Evolutionary conservation across 2,329 filamentous ascomycete genomes (phyloP).

Genomic region (Zasmidium cellare): DNA sequence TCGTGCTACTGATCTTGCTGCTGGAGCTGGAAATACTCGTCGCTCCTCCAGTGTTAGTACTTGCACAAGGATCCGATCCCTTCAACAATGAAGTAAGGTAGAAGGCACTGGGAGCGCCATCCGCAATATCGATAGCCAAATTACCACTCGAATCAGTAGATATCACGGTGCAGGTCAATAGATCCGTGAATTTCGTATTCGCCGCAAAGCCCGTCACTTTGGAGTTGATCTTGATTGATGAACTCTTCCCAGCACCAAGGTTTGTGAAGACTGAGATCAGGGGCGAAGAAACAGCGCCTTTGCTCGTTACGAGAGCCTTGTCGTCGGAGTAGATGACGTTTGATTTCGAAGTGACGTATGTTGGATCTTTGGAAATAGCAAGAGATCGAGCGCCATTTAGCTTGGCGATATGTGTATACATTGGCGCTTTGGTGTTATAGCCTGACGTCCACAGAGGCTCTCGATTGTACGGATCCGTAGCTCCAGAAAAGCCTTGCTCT

Average conservation of each 20-base stretch:
- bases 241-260: constrained; percentile 6
- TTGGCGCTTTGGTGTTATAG: constrained; percentile 39
- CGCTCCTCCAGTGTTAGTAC: constrained; percentile 3
- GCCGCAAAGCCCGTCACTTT: constrained; percentile 13
- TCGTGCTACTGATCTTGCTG: neutral
- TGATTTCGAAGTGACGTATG: constrained; percentile 41
- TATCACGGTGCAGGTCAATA: constrained; percentile 45
- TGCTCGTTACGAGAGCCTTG: constrained; percentile 19
- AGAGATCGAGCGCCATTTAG: constrained; percentile 53
- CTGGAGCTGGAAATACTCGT: neutral
- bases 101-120: constrained; percentile 47
- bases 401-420: constrained; percentile 41
- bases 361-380: constrained; percentile 38
- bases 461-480: constrained; percentile 36
- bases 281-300: constrained; percentile 6
- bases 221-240: constrained; percentile 6
- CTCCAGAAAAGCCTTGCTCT: constrained; percentile 56
- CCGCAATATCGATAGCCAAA: constrained; percentile 45
- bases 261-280: constrained; percentile 21
- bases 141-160: constrained; percentile 45
- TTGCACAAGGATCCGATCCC: constrained; percentile 39
- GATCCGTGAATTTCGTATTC: constrained; percentile 34
- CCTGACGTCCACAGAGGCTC: constrained; percentile 39
- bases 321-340: constrained; percentile 29
- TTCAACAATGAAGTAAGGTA: constrained; percentile 38